Evolutionary conservation across 1,284 basidiomycete genomes (phyloP).

Genomic region (Rhodotorula sp.): DNA sequence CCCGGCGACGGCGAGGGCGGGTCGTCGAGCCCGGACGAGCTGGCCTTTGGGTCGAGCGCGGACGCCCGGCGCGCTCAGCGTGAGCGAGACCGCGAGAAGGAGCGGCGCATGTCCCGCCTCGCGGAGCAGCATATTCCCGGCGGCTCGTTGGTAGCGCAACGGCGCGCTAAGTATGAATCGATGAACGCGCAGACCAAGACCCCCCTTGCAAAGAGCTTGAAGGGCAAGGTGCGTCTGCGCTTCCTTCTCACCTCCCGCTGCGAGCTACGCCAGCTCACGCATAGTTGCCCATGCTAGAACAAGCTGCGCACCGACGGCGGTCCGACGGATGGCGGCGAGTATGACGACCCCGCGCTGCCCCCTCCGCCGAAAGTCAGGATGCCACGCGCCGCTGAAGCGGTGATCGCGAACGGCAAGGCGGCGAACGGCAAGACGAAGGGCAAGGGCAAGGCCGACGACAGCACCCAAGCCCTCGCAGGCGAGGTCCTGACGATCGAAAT

Average conservation of each 20-base stretch:
- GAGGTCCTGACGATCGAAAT: background rate
- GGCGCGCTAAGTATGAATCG: background rate
- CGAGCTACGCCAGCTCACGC: background rate
- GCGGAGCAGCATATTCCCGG: background rate
- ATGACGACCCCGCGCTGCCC: background rate
- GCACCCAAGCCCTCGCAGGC: background rate
- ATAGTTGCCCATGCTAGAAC: background rate
- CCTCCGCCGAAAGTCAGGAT: too few species aligned
- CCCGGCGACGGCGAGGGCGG: too few species aligned
- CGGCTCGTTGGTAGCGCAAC: background rate
- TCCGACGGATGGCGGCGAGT: slow-evolving; percentile 9
- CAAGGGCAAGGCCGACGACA: background rate
- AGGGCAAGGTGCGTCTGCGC: background rate
- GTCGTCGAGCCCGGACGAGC: background rate
- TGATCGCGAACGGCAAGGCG: background rate
- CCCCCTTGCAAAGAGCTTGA: background rate
- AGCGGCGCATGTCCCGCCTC: background rate
- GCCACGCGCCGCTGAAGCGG: background rate
- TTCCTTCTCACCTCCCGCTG: background rate
- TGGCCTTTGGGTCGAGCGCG: background rate
- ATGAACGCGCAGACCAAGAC: background rate
- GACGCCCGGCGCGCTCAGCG: background rate
- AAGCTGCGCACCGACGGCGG: background rate
- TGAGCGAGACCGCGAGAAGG: background rate
- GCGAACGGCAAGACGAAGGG: background rate